A percentile compares a stretch with the other conserved stretches of the same genome.
phyloP scores from a whole-genome alignment of 2,329 filamentous ascomycete genomes.

The Tolypocladium album region DNA sequence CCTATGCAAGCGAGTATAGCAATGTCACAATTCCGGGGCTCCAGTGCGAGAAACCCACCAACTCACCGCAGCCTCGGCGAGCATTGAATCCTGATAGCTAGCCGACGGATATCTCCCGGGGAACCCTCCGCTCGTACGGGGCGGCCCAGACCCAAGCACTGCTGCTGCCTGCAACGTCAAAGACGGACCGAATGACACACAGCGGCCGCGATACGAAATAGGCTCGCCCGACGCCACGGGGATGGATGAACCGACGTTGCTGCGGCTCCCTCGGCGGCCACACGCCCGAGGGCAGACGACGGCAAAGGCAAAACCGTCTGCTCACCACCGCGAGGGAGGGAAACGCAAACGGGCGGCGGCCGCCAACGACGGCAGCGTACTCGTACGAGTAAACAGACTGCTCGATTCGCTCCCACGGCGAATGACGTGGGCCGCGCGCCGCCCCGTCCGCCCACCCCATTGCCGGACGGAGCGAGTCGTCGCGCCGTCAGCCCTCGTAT shows the following conservation, averaged over 20 bases:
- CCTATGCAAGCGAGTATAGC: too few species aligned
- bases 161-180: not conserved
- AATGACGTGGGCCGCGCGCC: not conserved
- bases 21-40: too few species aligned
- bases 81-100: too few species aligned
- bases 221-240: not conserved
- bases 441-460: not conserved
- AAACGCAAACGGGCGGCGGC: not conserved
- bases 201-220: not conserved
- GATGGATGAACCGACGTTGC: too few species aligned
- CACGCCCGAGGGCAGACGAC: not conserved
- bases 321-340: not conserved
- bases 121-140: not conserved
- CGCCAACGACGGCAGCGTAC: not conserved
- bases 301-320: not conserved
- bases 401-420: not conserved
- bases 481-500: not conserved
- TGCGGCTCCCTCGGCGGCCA: not conserved
- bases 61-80: not conserved
- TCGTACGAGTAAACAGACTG: not conserved
- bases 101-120: not conserved
- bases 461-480: not conserved
- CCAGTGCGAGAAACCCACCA: too few species aligned
- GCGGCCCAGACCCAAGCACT: not conserved
- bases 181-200: not conserved